Percentiles rank a stretch among this genome's conserved stretches.
Conservation (phyloP, 176 grass and related monocot species). For the Elaeis guineensis region DNA sequence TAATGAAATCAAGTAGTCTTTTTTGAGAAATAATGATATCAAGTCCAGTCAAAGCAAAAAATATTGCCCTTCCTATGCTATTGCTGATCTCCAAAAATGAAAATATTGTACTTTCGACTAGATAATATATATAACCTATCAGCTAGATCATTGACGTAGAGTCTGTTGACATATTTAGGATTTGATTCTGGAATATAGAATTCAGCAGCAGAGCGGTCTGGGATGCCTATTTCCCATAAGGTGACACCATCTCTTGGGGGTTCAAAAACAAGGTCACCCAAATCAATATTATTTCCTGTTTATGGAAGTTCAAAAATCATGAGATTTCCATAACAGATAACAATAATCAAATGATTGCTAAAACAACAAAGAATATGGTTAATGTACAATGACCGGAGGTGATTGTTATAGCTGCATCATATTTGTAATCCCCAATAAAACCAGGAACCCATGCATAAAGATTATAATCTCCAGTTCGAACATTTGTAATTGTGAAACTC, state of each 20-base stretch:
- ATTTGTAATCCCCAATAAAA: conserved; percentile 53
- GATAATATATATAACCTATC: too few species aligned
- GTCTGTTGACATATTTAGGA: conserved; percentile 27
- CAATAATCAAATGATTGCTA: too few species aligned
- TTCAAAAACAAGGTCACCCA: conserved; percentile 43
- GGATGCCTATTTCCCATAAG: conserved; percentile 70
- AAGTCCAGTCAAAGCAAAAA: too few species aligned
- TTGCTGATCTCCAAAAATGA: too few species aligned
- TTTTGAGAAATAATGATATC: too few species aligned
- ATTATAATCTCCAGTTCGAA: conserved; percentile 39
- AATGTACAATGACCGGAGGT: conserved; percentile 18
- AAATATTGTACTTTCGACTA: too few species aligned
- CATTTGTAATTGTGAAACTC: conserved; percentile 39
- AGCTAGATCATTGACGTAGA: conserved; percentile 16
- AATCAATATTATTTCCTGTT: conserved; percentile 21
- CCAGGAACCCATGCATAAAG: conserved; percentile 75
- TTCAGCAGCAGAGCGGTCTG: conserved; percentile 56
- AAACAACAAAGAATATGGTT: too few species aligned
- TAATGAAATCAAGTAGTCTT: too few species aligned
- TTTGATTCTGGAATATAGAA: conserved; percentile 62
- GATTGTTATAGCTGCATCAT: conserved; percentile 24
- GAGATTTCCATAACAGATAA: too few species aligned
- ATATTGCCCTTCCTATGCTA: too few species aligned
- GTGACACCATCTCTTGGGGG: conserved; percentile 62
- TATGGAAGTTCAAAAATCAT: too few species aligned